Evolutionary conservation across 2,329 filamentous ascomycete genomes (phyloP).

Genomic region (Raffaelea ambrosiae): DNA sequence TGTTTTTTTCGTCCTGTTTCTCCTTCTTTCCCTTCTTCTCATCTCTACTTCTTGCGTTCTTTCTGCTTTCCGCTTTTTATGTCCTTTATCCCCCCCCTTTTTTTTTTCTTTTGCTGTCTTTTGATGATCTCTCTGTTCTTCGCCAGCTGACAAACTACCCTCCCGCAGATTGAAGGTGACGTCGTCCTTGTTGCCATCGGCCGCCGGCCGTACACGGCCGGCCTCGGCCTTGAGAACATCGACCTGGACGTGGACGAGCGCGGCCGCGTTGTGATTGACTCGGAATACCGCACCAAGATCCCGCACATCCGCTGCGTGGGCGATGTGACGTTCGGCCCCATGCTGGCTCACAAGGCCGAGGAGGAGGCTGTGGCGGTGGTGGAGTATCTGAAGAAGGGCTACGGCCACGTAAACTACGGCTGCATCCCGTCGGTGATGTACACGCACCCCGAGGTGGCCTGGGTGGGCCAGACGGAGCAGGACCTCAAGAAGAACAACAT

Average conservation of each 20-base stretch:
- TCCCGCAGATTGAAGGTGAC: conserved; percentile 71
- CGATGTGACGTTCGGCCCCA: conserved; percentile 93
- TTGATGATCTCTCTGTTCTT: background rate
- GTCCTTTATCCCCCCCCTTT: background rate
- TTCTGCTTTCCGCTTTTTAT: background rate
- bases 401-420: conserved; percentile 98
- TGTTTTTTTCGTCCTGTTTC: background rate
- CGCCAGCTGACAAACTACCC: background rate
- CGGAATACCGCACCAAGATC: conserved; percentile 96
- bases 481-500: conserved; percentile 85
- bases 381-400: conserved; percentile 96
- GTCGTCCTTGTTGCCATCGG: conserved; percentile 96
- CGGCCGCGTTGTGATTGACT: conserved; percentile 92
- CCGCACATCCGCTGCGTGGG: conserved; percentile 96
- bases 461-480: conserved; percentile 96
- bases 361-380: conserved; percentile 92
- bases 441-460: conserved; percentile 95
- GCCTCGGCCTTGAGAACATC: conserved; percentile 88
- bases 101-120: background rate
- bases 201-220: conserved; percentile 85
- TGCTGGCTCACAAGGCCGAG: conserved; percentile 99
- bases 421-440: conserved; percentile 99
- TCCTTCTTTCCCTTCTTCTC: background rate
- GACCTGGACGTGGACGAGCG: conserved; percentile 87
- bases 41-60: background rate